These are phyloP conservation scores for Pleurotus platypus DNA, from an alignment of 768 basidiomycete species.

Conservation along the genomic window DNA sequence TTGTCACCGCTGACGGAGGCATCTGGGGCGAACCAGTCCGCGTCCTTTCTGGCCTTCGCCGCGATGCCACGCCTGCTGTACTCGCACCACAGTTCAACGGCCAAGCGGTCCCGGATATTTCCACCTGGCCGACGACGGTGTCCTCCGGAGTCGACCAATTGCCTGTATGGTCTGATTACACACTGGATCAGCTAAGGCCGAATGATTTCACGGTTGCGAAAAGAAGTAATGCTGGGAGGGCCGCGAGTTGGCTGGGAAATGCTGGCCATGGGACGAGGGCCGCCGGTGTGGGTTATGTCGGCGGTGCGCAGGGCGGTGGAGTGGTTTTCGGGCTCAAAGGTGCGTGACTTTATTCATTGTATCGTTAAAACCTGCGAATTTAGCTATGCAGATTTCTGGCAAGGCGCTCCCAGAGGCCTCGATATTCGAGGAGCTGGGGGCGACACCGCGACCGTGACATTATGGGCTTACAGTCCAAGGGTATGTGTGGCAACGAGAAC, in stretches of 20 bases:
- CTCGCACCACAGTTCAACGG: constrained; percentile 33
- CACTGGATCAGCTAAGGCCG: constrained; percentile 30
- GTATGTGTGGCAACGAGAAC: constrained; percentile 12
- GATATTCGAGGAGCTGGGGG: constrained; percentile 30
- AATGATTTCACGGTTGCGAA: constrained; percentile 27
- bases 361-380: neutral
- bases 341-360: constrained; percentile 11
- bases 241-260: constrained; percentile 24
- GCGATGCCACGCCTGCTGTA: constrained; percentile 33
- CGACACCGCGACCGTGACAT: constrained; percentile 23
- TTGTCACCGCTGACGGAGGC: constrained; percentile 26
- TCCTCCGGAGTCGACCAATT: constrained; percentile 26
- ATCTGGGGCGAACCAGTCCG: constrained; percentile 36
- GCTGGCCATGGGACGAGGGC: constrained; percentile 31
- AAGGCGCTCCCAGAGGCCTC: constrained; percentile 29
- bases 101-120: constrained; percentile 25
- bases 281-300: constrained; percentile 31
- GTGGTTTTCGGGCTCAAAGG: constrained; percentile 31
- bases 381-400: constrained; percentile 31
- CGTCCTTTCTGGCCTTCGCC: constrained; percentile 31
- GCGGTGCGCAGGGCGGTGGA: constrained; percentile 30
- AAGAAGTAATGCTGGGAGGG: constrained; percentile 23
- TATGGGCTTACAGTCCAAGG: constrained; percentile 36
- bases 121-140: constrained; percentile 32
- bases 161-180: constrained; percentile 31